These are phyloP conservation scores for Gnaphalium uliginosum DNA, from an alignment of 129 eudicot species.

Conservation along the genomic window DNA sequence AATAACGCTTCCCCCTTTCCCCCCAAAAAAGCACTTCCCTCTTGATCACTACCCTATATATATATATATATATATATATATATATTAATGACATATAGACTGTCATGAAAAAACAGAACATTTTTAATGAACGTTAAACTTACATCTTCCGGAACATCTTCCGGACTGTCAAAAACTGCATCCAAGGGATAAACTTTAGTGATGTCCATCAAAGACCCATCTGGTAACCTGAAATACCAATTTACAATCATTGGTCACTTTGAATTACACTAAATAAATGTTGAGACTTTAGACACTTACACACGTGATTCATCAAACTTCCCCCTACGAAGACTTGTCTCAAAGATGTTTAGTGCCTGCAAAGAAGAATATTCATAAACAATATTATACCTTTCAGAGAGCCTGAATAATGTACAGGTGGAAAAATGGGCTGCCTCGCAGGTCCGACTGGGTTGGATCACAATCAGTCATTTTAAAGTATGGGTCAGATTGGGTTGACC, in stretches of 20 bases:
- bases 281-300: not conserved
- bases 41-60: no score
- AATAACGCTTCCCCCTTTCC: no score
- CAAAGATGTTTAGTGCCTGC: not conserved
- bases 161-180: not conserved
- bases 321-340: not conserved
- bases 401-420: no score
- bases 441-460: no score
- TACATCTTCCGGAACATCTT: conserved; percentile 3
- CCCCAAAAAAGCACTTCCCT: no score
- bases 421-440: no score
- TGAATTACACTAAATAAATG: not conserved
- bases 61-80: no score
- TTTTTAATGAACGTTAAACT: no score
- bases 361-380: not conserved
- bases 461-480: no score
- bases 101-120: conserved; percentile 15
- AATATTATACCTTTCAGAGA: no score
- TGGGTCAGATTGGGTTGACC: no score
- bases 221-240: not conserved
- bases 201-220: conserved; percentile 1
- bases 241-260: not conserved
- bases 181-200: conserved; percentile 2
- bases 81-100: conserved; percentile 25
- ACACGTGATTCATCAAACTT: not conserved